Base-by-base conservation (phyloP, 768 basidiomycete genomes). In the Russula sp. region DNA sequence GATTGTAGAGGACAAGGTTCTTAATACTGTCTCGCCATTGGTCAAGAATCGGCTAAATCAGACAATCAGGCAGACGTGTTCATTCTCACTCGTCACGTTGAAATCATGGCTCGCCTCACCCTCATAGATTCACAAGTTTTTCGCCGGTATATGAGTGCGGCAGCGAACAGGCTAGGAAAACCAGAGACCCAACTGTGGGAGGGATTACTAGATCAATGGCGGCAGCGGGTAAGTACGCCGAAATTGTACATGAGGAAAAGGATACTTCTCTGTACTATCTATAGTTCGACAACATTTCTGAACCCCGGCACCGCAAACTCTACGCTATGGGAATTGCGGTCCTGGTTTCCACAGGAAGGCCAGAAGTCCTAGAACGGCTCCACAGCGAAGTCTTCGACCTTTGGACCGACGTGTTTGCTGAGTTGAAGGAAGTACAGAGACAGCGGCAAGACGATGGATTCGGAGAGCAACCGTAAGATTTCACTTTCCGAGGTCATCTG, bases 261-360 rank as follows among this genome's bases (percentile, higher is more conserved):
- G 20, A 13, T 48, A 52, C 20, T 53, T 52, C 32, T 51, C 40
- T 32, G n/a, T 34, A n/a, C 69, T 20, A 30, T 36, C 48, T 26
- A 53, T 44, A 96, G 94, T 92, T 94, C 72, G 94, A 96, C 74
- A 89, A 87, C 72, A 90, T 94, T 85, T 89, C 89, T 18, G 90
- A 94, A 72, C 86, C 91, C 1, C 83, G 87, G 11, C 83, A 89
- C 65, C 86, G 94, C 62, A 96, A 96, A 76, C 78, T 96, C 61
- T 77, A 84, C 28, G 91, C 92, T 13, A 87, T 96, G 79, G 92
- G 89, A 1, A 83, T 91, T 50, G 90, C 90, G 2, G 78, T 82
- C 50, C 80, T 95, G 3, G 85, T 91, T 40, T 83, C 90, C 0
- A 92, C 91, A 0, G 90, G 84, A 14, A 82, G 84, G 24, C 80